Evolutionary conservation across 208 protist species (phyloP).

Genomic region (Leishmania martiniquensis): DNA sequence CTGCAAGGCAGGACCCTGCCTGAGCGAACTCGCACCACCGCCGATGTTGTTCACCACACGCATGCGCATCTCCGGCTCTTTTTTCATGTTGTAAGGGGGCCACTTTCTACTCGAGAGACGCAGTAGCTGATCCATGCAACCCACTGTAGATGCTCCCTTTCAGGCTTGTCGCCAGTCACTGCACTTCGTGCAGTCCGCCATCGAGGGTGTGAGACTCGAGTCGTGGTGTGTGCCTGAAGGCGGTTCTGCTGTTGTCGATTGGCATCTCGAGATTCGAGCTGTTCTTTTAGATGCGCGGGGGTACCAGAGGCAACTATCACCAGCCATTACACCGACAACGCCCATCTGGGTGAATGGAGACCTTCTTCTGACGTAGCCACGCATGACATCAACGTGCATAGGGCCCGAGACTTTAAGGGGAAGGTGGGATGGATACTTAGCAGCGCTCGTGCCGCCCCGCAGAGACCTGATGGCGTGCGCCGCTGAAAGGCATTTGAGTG

Average conservation of each 20-base stretch:
- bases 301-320: too few relatives aligned
- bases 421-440: too few relatives aligned
- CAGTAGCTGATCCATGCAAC: too few relatives aligned
- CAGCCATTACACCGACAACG: too few relatives aligned
- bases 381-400: too few relatives aligned
- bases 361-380: too few relatives aligned
- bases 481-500: too few relatives aligned
- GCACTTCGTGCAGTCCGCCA: not conserved
- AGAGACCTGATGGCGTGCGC: too few relatives aligned
- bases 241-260: not conserved
- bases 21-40: not conserved
- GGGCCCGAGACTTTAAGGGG: too few relatives aligned
- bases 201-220: not conserved
- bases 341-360: too few relatives aligned
- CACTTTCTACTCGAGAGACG: not conserved
- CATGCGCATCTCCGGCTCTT: not conserved
- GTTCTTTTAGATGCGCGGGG: not conserved
- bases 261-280: not conserved
- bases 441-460: too few relatives aligned
- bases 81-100: not conserved
- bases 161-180: not conserved
- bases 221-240: not conserved
- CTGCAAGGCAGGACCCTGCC: not conserved
- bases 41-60: not conserved
- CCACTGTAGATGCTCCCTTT: too few relatives aligned